Evolutionary conservation across 768 basidiomycete genomes (phyloP), one percentile per base, ranked within the genome.

Genomic region (Gelatoporia subvermispora): DNA sequence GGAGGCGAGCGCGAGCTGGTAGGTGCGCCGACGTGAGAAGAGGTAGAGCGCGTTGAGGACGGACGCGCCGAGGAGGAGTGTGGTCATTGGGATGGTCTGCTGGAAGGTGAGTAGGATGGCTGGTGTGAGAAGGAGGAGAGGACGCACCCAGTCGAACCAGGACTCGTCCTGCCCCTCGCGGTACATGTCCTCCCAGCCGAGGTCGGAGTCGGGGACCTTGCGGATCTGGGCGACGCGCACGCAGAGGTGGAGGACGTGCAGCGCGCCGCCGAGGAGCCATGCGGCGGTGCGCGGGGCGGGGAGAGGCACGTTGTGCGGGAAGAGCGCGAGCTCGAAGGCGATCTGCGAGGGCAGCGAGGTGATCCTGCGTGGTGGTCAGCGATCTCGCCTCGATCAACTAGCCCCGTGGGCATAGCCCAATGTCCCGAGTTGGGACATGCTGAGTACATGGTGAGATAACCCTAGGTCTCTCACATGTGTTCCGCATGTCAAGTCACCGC

Each of bases 161-260:
- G 81, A 71, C 17, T 72, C 69, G 21, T 77, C 77, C 58, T 75
- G 79, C 45, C 74, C 78, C 60, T 85, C 85, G 48, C 75, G 74
- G 51, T 85, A 83, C 69, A 89, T 79, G 60, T 85, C 82, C 58
- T 89, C 86, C 87, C 87, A 90, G 2, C 81, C 83, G 17, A 83
- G 58, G 52, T 90, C 85, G 8, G 84, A 79, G 50, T 86, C 81
- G 5, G 78, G 76, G 2, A 82, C 70, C 5, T 69, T 65, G 18
- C 78, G 71, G 42, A 79, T 66, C 54, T 82, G 78, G 53, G 74
- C 72, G 28, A 87, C 66, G 52, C 87, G 75, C 35, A 85, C 69
- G 60, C 72, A 79, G 45, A 90, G 73, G 60, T 91, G 84, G 2
- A 86, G 46, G 23, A 83, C 68, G 60, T 93, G 89, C 65, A 86